Evolutionary conservation across 306 rosid genomes (phyloP).

Genomic region (Inga leiocalycina): DNA sequence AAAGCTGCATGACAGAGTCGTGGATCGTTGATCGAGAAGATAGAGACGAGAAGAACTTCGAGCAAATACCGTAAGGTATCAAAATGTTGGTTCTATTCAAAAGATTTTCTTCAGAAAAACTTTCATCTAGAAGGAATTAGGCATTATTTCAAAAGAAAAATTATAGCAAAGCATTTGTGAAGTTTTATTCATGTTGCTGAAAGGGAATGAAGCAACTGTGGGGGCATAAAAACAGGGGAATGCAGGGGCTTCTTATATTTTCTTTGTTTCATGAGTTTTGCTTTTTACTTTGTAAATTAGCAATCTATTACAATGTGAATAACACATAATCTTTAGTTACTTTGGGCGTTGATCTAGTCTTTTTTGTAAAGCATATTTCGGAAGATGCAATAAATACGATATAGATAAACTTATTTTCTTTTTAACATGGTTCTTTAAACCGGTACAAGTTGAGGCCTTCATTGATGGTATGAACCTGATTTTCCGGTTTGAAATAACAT

Average conservation of each 20-base stretch:
- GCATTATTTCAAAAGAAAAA: not conserved
- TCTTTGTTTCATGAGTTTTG: slow-evolving; percentile 21
- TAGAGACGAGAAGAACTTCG: slow-evolving; percentile 41
- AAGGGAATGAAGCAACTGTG: slow-evolving; percentile 37
- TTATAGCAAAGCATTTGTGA: slow-evolving; percentile 28
- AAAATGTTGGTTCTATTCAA: slow-evolving; percentile 17
- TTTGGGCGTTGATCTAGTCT: not conserved
- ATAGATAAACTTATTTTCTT: not conserved
- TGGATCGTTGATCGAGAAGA: slow-evolving; percentile 31
- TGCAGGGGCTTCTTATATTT: slow-evolving; percentile 12
- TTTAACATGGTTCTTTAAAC: not conserved
- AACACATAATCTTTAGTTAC: slow-evolving; percentile 21
- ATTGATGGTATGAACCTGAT: not conserved
- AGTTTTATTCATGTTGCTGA: slow-evolving; percentile 44
- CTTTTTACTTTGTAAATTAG: slow-evolving; percentile 39
- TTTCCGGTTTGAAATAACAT: not conserved
- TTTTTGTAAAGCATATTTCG: not conserved
- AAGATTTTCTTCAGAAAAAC: slow-evolving; percentile 4
- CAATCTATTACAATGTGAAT: slow-evolving; percentile 43
- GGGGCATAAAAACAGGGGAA: slow-evolving; percentile 30
- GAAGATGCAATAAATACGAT: not conserved
- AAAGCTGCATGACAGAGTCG: slow-evolving; percentile 50
- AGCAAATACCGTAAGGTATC: slow-evolving; percentile 43
- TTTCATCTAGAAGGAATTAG: slow-evolving; percentile 5
- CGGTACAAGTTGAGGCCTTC: not conserved